Percentiles rank a stretch among this genome's conserved stretches.
Evolutionary conservation across 225 moss, liverwort and hornwort species (phyloP).

Genomic region (Polytrichum commune): DNA sequence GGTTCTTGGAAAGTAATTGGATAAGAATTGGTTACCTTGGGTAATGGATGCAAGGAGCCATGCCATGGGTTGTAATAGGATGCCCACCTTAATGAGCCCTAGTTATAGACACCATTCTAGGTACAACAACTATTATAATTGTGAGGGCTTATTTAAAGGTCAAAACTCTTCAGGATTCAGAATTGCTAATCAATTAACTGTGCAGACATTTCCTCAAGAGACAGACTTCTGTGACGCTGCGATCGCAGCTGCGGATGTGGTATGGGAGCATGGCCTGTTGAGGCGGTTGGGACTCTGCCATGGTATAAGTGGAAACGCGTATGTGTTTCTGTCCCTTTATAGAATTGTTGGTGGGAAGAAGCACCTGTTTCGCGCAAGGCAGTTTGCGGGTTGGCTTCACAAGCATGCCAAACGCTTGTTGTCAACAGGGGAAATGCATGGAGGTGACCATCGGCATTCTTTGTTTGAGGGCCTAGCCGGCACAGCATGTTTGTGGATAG

Average conservation of each 20-base stretch:
- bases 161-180: no score
- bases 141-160: no score
- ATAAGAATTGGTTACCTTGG: no score
- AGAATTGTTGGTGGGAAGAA: conserved; percentile 31
- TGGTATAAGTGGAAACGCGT: conserved; percentile 69
- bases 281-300: conserved; percentile 69
- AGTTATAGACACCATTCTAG: no score
- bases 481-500: conserved; percentile 60
- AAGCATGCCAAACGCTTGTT: conserved; percentile 58
- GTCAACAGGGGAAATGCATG: conserved; percentile 58
- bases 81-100: no score
- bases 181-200: background rate
- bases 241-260: conserved; percentile 34
- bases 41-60: no score
- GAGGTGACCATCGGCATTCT: conserved; percentile 60
- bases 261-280: conserved; percentile 68
- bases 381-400: conserved; percentile 66
- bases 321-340: conserved; percentile 52
- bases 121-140: no score
- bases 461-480: conserved; percentile 81
- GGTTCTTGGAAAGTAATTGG: no score
- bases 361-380: conserved; percentile 55
- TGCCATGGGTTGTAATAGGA: no score
- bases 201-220: conserved; percentile 33
- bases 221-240: conserved; percentile 19